Evolutionary conservation across 148 eudicot species (phyloP), one percentile per base, ranked within the genome.

Genomic region (Oxyria digyna): DNA sequence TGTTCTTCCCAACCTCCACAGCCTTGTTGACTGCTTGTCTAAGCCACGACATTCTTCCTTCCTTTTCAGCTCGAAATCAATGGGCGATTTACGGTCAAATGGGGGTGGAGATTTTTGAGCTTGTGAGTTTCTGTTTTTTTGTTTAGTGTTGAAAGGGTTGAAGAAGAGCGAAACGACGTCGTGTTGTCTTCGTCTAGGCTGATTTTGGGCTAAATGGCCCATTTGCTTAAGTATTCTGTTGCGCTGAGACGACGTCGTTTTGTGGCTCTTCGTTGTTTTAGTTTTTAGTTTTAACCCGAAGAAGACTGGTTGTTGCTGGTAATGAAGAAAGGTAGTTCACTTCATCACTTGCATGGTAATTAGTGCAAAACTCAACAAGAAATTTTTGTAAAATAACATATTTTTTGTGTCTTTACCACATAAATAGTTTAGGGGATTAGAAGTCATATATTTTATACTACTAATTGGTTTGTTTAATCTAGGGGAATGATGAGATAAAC

Each of bases 1-100:
- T 89, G 82, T 89, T 89, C 33, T 89, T 89, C 23, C 93, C 97
- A 37, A 83, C 97, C 75, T 92, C 98, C 73, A 92, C 96, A 63
- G 96, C 96, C 71, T 80, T 92, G 78, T 73, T 89, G 74, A 92
- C 83, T 72, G 94, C 98, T 59, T 86, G 84, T 71, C 87, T 75
- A 42, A 87, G 55, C 98, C 98, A 92, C 79, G 96, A 80, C 97
- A 89, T 91, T 81, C 43, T 45, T 29, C 65, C n/a, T 59, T 46
- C 52, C 20, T 59, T 38, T 45, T 45, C 49, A 11, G 35, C 38
- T 29, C 11, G 37, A 29, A 29, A 57, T 26, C 17, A 57, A 57
- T 26, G 65, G 37, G 31, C 9, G 17, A 31, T 59, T 29, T 14
- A 5, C 6, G 37, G 65, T 59, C 65, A 59, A 59, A 59, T 37